These are phyloP conservation scores for Myxozyma nipponensis DNA, from an alignment of 805 yeast species.

Conservation along the genomic window DNA sequence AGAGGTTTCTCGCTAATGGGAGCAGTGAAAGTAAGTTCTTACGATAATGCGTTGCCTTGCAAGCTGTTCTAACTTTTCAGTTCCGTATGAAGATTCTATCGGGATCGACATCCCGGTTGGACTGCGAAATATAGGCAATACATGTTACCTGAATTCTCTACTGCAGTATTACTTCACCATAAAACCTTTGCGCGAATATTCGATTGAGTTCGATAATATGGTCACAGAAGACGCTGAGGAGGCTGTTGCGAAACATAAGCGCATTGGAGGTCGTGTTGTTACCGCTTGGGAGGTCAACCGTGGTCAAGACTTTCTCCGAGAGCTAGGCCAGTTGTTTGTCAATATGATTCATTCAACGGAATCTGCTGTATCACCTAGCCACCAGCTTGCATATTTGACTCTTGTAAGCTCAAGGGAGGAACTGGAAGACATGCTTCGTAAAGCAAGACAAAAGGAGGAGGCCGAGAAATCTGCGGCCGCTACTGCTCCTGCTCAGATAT, in stretches of 20 bases:
- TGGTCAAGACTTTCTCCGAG: constrained; percentile 75
- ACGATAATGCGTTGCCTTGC: constrained; percentile 30
- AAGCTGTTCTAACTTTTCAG: constrained; percentile 34
- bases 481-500: neutral
- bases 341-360: constrained; percentile 61
- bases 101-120: constrained; percentile 77
- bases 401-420: constrained; percentile 53
- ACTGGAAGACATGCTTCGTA: constrained; percentile 12
- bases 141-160: constrained; percentile 88
- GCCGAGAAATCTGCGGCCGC: neutral
- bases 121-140: constrained; percentile 88
- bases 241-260: constrained; percentile 40
- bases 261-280: constrained; percentile 84
- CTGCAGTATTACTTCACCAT: constrained; percentile 87
- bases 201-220: constrained; percentile 49
- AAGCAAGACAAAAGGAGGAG: neutral
- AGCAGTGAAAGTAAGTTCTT: constrained; percentile 11
- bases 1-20: constrained; percentile 47
- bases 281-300: constrained; percentile 75
- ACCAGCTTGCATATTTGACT: constrained; percentile 83
- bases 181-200: constrained; percentile 67
- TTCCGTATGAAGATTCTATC: constrained; percentile 40
- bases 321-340: constrained; percentile 62
- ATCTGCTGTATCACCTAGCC: constrained; percentile 72
- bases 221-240: constrained; percentile 27